Evolutionary conservation across 345 rosid species (phyloP).

Genomic region (Geranium rotundifolium): DNA sequence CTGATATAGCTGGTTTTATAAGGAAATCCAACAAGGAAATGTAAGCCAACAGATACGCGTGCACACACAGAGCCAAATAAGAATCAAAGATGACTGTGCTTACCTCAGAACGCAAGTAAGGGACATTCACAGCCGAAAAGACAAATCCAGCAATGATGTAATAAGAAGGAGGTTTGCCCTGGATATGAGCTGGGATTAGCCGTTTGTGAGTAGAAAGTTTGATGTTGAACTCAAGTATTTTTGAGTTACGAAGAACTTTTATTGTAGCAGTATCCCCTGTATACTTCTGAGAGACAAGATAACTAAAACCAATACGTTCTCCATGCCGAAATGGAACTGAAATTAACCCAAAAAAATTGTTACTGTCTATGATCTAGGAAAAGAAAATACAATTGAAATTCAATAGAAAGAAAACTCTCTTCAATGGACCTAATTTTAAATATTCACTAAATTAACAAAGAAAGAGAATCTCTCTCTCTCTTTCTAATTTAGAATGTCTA

Average conservation of each 20-base stretch:
- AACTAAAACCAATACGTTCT: constrained; percentile 88
- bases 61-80: neutral
- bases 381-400: neutral
- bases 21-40: no score
- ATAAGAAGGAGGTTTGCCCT: constrained; percentile 75
- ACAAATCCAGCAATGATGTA: constrained; percentile 90
- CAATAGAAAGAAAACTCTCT: neutral
- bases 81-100: constrained; percentile 2
- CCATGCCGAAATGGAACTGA: constrained; percentile 94
- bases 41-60: neutral
- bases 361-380: neutral
- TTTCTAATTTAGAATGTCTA: neutral
- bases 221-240: constrained; percentile 54
- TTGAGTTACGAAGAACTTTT: constrained; percentile 64
- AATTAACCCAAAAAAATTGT: constrained; percentile 7
- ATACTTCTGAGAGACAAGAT: constrained; percentile 85
- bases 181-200: constrained; percentile 77
- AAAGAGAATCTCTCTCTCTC: neutral
- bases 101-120: constrained; percentile 93
- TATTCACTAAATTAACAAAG: neutral
- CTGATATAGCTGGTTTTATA: no score
- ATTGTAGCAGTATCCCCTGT: constrained; percentile 74
- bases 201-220: constrained; percentile 79
- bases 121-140: constrained; percentile 74
- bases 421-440: no score